These are phyloP conservation scores for Pyrenochaeta sp. DNA, from an alignment of 2,329 filamentous ascomycete species.

Conservation along the genomic window DNA sequence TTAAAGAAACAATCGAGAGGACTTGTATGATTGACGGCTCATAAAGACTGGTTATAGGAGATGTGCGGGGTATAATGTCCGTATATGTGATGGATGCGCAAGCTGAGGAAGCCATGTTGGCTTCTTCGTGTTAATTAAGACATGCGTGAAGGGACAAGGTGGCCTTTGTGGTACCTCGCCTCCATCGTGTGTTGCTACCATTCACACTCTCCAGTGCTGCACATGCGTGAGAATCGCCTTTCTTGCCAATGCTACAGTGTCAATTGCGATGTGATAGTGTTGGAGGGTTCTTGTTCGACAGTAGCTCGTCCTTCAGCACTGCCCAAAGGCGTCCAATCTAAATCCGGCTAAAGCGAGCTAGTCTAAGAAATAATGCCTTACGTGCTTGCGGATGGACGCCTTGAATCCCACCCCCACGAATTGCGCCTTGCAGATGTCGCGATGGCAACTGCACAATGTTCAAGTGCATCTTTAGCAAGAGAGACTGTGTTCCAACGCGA, in stretches of 20 bases:
- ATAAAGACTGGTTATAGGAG: background rate
- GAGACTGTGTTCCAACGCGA: background rate
- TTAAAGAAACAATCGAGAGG: background rate
- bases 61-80: constrained; percentile 7
- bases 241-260: background rate
- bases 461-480: background rate
- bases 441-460: background rate
- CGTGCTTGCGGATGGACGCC: background rate
- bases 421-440: background rate
- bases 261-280: background rate
- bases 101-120: constrained; percentile 19
- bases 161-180: constrained; percentile 6
- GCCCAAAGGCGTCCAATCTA: background rate
- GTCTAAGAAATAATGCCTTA: background rate
- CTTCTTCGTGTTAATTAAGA: constrained; percentile 16
- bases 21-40: background rate
- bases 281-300: background rate
- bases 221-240: background rate
- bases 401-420: background rate
- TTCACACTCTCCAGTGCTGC: background rate
- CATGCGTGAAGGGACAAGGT: constrained; percentile 7
- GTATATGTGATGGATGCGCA: constrained; percentile 12
- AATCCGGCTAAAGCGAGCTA: background rate
- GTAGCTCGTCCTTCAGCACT: background rate
- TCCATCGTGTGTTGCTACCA: background rate